These are phyloP conservation scores for Linum usitatissimum DNA, from an alignment of 345 rosid species.

Conservation along the genomic window DNA sequence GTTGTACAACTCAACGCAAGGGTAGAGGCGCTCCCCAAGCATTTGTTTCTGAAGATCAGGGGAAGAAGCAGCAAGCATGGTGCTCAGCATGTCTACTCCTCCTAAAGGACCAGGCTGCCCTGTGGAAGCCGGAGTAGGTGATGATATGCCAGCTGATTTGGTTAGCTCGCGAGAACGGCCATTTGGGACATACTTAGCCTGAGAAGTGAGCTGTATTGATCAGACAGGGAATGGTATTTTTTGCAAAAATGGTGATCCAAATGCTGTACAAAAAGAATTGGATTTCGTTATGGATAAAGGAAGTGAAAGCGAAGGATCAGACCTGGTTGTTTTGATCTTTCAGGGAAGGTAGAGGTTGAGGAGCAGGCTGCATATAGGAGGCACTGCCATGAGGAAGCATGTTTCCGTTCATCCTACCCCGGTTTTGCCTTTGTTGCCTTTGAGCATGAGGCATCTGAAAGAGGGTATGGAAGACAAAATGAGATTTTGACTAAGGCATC, in stretches of 20 bases:
- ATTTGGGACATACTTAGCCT: conserved; percentile 31
- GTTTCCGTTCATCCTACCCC: conserved; percentile 36
- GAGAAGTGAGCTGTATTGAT: conserved; percentile 25
- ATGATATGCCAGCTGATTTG: conserved; percentile 25
- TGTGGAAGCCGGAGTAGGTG: conserved; percentile 21
- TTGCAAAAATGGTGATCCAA: neutral
- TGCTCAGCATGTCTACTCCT: conserved; percentile 41
- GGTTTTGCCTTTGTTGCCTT: conserved; percentile 40
- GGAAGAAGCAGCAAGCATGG: conserved; percentile 48
- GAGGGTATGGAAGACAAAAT: neutral
- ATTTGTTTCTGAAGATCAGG: conserved; percentile 51
- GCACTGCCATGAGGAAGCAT: conserved; percentile 26
- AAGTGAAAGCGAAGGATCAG: conserved; percentile 2
- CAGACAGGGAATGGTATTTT: neutral
- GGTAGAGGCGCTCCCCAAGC: conserved; percentile 53
- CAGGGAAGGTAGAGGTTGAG: conserved; percentile 24
- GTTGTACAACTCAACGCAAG: conserved; percentile 51
- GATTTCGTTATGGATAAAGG: no score
- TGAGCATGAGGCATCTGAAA: conserved; percentile 33
- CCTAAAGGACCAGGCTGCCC: conserved; percentile 24
- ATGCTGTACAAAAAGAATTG: no score
- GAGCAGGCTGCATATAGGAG: conserved; percentile 32
- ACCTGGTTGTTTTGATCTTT: conserved; percentile 54
- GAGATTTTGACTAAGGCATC: neutral
- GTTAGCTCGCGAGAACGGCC: conserved; percentile 29